Percentiles rank a stretch among this genome's conserved stretches.
phyloP scores from a whole-genome alignment of 176 grass and related monocot genomes.

The Rhipidocladum racemiflorum region DNA sequence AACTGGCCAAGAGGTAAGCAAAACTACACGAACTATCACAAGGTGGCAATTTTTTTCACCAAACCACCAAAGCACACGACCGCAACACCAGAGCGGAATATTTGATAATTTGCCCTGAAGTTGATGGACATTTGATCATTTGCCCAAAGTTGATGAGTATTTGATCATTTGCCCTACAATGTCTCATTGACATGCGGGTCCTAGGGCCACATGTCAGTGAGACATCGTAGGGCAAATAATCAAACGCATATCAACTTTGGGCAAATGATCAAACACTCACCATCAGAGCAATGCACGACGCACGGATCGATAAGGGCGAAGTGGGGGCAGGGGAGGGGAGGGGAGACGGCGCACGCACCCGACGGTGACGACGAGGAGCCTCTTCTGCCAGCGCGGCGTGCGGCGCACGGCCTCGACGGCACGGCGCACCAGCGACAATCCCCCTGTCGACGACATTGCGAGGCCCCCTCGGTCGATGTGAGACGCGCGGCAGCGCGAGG shows the following conservation, averaged over 20 bases:
- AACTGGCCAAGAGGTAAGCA: background rate
- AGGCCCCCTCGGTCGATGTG: background rate
- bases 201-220: too few species aligned
- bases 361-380: conserved; percentile 49
- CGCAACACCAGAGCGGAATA: too few species aligned
- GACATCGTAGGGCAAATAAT: too few species aligned
- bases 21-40: background rate
- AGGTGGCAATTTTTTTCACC: background rate
- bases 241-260: too few species aligned
- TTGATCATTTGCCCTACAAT: too few species aligned
- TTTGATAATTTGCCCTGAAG: too few species aligned
- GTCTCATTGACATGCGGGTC: too few species aligned
- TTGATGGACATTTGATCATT: too few species aligned
- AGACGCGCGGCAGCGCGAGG: background rate
- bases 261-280: too few species aligned
- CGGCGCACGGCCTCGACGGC: conserved; percentile 32
- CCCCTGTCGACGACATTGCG: conserved; percentile 15
- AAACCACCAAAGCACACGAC: background rate
- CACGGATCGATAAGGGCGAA: background rate
- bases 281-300: background rate
- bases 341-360: conserved; percentile 42
- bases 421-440: conserved; percentile 26
- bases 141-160: too few species aligned
- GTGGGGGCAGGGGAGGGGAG: background rate
- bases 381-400: conserved; percentile 40